Conservation (phyloP, 768 basidiomycete genomes). For the Mycena latifolia region DNA sequence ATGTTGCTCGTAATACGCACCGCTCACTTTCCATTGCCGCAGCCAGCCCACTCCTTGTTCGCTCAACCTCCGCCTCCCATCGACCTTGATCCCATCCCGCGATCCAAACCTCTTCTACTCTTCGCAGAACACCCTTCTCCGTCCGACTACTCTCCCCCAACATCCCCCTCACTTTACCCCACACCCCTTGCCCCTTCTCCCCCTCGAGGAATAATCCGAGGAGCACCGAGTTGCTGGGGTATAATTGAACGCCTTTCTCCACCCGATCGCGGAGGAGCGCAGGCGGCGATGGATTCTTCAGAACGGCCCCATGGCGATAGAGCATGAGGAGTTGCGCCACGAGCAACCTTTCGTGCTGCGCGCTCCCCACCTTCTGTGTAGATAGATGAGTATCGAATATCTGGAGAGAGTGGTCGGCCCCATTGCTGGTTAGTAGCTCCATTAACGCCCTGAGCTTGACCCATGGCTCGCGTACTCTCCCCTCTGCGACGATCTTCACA, state of each 20-base stretch:
- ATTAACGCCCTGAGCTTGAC: constrained; percentile 73
- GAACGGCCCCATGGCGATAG: constrained; percentile 66
- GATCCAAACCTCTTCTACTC: constrained; percentile 81
- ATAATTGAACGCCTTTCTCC: constrained; percentile 64
- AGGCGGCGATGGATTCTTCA: constrained; percentile 72
- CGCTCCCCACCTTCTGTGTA: constrained; percentile 38
- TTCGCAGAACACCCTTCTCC: constrained; percentile 69
- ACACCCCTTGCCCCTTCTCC: constrained; percentile 82
- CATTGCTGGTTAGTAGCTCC: constrained; percentile 66
- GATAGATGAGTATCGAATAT: constrained; percentile 55
- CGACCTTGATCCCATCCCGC: constrained; percentile 82
- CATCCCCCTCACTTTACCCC: constrained; percentile 76
- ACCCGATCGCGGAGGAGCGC: constrained; percentile 68
- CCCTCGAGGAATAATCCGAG: constrained; percentile 82
- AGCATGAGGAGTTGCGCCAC: constrained; percentile 69
- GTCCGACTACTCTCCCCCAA: constrained; percentile 60
- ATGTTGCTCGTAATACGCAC: constrained; percentile 52
- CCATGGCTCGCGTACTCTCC: constrained; percentile 73
- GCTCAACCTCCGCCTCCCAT: constrained; percentile 79
- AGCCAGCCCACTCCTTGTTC: constrained; percentile 73
- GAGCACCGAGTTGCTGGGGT: constrained; percentile 79
- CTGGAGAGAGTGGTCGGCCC: constrained; percentile 52
- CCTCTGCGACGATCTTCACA: constrained; percentile 51
- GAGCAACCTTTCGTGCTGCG: constrained; percentile 66
- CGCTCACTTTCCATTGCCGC: constrained; percentile 76